Percentiles rank a stretch among this genome's conserved stretches.
Conservation (phyloP, 2,329 filamentous ascomycete genomes). For the Arthrobotrys entomopaga region DNA sequence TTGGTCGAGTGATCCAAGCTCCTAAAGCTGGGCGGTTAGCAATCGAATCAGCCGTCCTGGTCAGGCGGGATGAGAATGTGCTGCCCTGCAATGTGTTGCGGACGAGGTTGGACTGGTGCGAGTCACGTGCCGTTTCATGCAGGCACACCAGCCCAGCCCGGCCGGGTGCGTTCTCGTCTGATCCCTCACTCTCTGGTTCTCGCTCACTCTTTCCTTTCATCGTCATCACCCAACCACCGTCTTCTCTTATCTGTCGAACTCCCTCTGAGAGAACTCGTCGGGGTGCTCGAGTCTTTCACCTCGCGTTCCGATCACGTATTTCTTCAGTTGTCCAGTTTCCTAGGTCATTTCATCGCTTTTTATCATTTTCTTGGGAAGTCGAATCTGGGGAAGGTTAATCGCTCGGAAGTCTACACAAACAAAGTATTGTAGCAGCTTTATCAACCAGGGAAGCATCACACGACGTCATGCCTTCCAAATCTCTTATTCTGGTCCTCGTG, state of each 20-base stretch:
- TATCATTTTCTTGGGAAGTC: not conserved
- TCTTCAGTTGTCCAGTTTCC: not conserved
- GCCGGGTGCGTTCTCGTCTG: conserved; percentile 16
- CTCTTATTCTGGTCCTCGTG: conserved; percentile 52
- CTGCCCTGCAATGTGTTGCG: conserved; percentile 22
- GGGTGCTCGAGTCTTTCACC: conserved; percentile 1
- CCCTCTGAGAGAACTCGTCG: too few relatives aligned
- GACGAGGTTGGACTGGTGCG: conserved; percentile 6
- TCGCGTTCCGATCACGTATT: not conserved
- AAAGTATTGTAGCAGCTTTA: not conserved
- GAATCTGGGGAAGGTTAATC: not conserved
- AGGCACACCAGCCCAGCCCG: too few relatives aligned
- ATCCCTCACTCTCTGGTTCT: conserved; percentile 17
- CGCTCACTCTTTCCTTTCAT: conserved; percentile 14
- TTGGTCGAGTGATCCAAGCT: conserved; percentile 22
- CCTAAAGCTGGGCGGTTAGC: conserved; percentile 24
- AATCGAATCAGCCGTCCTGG: conserved; percentile 26
- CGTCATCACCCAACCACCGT: conserved; percentile 7
- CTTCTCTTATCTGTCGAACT: too few relatives aligned
- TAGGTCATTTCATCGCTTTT: not conserved
- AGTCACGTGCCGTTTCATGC: not conserved
- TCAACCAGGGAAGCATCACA: not conserved
- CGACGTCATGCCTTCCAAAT: conserved; percentile 32
- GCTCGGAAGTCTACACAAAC: conserved; percentile 6
- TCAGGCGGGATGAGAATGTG: conserved; percentile 15